These are phyloP conservation scores for Talaromyces adpressus DNA, from an alignment of 495 filamentous ascomycete genomes.

Conservation along the genomic window DNA sequence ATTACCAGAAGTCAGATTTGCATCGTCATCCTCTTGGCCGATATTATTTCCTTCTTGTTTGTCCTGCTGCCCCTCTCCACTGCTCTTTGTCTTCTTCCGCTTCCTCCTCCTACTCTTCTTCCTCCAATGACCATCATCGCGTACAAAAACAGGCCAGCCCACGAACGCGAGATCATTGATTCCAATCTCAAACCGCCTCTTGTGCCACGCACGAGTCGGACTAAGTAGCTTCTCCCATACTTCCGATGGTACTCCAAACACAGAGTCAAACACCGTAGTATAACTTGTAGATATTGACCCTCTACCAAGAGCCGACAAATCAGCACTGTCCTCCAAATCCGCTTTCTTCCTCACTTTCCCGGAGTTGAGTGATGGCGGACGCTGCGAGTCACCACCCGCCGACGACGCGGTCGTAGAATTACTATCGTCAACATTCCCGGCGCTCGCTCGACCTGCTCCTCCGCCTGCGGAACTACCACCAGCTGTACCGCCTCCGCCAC, in stretches of 20 bases:
- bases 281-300: conserved; percentile 22
- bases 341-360: conserved; percentile 31
- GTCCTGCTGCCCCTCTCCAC: conserved; percentile 48
- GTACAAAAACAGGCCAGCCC: conserved; percentile 80
- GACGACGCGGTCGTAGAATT: conserved; percentile 21
- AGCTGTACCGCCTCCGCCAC: conserved; percentile 7
- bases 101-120: conserved; percentile 63
- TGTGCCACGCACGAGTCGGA: conserved; percentile 73
- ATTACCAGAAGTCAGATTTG: conserved; percentile 25
- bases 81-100: conserved; percentile 59
- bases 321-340: conserved; percentile 37
- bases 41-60: conserved; percentile 35
- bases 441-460: conserved; percentile 25
- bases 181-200: conserved; percentile 77
- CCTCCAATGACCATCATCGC: conserved; percentile 79
- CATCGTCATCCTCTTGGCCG: conserved; percentile 36
- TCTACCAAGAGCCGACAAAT: conserved; percentile 29
- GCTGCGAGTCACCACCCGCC: conserved; percentile 23
- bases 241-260: conserved; percentile 67
- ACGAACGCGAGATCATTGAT: conserved; percentile 80
- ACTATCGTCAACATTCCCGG: conserved; percentile 33
- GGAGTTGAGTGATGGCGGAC: conserved; percentile 36
- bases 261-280: conserved; percentile 66
- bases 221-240: conserved; percentile 80
- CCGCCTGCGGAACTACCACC: conserved; percentile 1